Percentiles rank a stretch among this genome's conserved stretches.
Conservation (phyloP, 176 grass and related monocot genomes). For the Neostapfia colusana region DNA sequence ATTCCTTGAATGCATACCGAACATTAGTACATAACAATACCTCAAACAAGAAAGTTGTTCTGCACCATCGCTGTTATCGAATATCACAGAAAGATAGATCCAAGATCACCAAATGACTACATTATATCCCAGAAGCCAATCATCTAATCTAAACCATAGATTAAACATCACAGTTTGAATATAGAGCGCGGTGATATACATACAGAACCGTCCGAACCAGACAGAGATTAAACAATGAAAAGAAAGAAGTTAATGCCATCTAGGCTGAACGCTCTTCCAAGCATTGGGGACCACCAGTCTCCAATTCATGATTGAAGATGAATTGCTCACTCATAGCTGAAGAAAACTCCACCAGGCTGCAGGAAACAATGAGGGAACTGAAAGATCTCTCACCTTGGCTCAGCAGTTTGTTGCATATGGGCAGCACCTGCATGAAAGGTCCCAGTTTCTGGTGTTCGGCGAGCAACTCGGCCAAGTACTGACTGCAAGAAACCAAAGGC, state of each 20-base stretch:
- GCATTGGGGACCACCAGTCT: constrained; percentile 27
- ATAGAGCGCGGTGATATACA: not conserved
- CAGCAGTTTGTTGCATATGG: constrained; percentile 85
- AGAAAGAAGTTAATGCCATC: constrained; percentile 30
- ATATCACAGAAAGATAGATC: constrained; percentile 12
- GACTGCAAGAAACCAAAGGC: constrained; percentile 46
- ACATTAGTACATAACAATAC: not conserved
- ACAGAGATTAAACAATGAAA: constrained; percentile 10
- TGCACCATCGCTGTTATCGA: not conserved
- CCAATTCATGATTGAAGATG: constrained; percentile 23
- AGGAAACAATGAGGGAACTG: constrained; percentile 26
- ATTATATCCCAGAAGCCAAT: constrained; percentile 27
- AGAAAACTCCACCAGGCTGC: constrained; percentile 29
- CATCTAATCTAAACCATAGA: constrained; percentile 18
- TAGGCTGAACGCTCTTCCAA: constrained; percentile 27
- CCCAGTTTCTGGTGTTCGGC: constrained; percentile 94
- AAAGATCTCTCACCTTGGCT: constrained; percentile 73
- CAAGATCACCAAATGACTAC: constrained; percentile 5
- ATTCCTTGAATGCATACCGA: constrained; percentile 5
- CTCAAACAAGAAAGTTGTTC: constrained; percentile 16
- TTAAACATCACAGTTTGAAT: constrained; percentile 5
- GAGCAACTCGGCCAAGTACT: constrained; percentile 88
- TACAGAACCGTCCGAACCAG: not conserved
- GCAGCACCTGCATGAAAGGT: constrained; percentile 96
- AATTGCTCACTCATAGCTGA: constrained; percentile 12